Evolutionary conservation across 1,284 basidiomycete species (phyloP).

Genomic region (Mycena sp.): DNA sequence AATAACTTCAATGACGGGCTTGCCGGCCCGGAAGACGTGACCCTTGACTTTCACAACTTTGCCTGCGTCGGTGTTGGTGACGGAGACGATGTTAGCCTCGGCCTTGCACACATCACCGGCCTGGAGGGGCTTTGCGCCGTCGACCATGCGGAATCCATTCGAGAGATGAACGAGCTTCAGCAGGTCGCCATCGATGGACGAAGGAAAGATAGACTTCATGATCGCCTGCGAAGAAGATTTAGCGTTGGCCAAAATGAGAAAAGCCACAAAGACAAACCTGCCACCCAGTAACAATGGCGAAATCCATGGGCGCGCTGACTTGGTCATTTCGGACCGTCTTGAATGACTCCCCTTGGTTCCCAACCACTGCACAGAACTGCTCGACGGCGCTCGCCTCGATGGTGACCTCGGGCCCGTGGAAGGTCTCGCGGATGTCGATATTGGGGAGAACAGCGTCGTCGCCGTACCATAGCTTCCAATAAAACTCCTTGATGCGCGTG

Average conservation of each 20-base stretch:
- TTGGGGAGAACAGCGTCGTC: constrained; percentile 81
- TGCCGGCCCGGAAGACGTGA: constrained; percentile 79
- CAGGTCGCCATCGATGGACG: constrained; percentile 90
- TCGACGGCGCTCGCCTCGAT: constrained; percentile 85
- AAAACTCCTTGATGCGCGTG: constrained; percentile 93
- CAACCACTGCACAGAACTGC: constrained; percentile 93
- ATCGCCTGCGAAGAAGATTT: constrained; percentile 73
- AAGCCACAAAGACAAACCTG: constrained; percentile 66
- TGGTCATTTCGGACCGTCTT: constrained; percentile 78
- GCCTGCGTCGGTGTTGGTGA: constrained; percentile 92
- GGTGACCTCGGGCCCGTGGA: constrained; percentile 86
- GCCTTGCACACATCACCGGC: constrained; percentile 93
- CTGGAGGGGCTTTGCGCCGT: constrained; percentile 80
- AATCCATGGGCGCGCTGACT: constrained; percentile 96
- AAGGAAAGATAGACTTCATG: constrained; percentile 97
- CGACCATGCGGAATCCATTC: constrained; percentile 93
- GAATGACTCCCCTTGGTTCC: constrained; percentile 93
- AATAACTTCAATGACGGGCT: constrained; percentile 91
- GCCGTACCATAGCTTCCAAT: constrained; percentile 97
- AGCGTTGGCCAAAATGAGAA: constrained; percentile 10
- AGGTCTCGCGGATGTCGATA: constrained; percentile 82
- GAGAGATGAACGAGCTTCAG: constrained; percentile 96
- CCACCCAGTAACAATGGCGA: constrained; percentile 98
- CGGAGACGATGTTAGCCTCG: constrained; percentile 89
- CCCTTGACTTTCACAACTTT: constrained; percentile 96